Base-by-base conservation (phyloP, 768 basidiomycete species). In the Lanmaoa pseudosensibilis region DNA sequence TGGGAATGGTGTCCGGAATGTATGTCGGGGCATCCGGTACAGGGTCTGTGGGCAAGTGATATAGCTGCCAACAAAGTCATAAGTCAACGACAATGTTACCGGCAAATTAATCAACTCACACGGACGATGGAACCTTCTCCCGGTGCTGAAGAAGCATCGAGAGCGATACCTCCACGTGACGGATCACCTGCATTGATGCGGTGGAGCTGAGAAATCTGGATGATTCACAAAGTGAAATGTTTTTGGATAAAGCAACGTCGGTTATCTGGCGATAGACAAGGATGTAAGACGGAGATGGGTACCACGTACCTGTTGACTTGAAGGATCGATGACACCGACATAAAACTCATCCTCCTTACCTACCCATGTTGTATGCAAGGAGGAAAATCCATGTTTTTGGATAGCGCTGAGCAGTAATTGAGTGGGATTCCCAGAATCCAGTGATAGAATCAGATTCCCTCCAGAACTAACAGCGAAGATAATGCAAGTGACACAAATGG, bases 131-230 rank as follows among this genome's bases (percentile, higher is more conserved):
- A 72, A n/a, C 83, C 85, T 15, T 72, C 64, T 4, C 60, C 61
- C 2, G 86, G 87, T 3, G 85, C 80, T 15, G 71, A 73, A 21
- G 77, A 72, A 2, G 81, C 73, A 21, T 83, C 81, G 1, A 92
- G 73, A 1, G 89, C 82, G 15, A 91, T 77, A 4, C 79, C 78
- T 3, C 90, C 90, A 7, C 85, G 79, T 16, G 83, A 83, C 2
- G 87, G 88, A 64, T 87, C 88, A 4, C 90, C 90, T 0, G 88
- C 85, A 23, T 77, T 83, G 55, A 92, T 84, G 52, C 73, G 78
- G 62, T 81, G 81, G 38, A 86, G 74, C 45, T 79, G 78, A 21
- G 65, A 63, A 3, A 80, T 58, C 81, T 85, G 50, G 10, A 32
- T 36, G 50, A 30, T 33, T 12, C 21, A 38, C 7, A 43, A 23